Percentiles rank a stretch among this genome's conserved stretches.
These are phyloP conservation scores for Vanilla planifolia DNA, from an alignment of 106 monocot genomes.

Conservation along the genomic window DNA sequence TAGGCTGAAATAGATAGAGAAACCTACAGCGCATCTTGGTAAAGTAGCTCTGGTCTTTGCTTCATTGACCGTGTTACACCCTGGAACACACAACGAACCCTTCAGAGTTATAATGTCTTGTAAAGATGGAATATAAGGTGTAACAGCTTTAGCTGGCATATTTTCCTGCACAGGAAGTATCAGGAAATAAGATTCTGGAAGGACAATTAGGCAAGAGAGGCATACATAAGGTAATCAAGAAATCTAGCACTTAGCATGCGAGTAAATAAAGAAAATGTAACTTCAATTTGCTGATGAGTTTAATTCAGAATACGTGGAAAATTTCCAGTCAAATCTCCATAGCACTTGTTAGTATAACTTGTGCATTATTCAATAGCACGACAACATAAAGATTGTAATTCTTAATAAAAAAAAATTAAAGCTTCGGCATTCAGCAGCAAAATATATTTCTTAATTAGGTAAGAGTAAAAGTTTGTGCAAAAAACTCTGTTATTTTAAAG, in stretches of 20 bases:
- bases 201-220: neutral
- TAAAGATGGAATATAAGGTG: conserved; percentile 17
- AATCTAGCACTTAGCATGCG: neutral
- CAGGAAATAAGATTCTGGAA: no score
- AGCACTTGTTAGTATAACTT: no score
- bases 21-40: conserved; percentile 41
- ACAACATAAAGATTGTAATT: no score
- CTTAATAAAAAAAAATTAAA: no score
- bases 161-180: conserved; percentile 31
- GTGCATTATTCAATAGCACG: no score
- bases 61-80: conserved; percentile 14
- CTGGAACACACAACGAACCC: conserved; percentile 2
- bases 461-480: no score
- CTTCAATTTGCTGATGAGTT: neutral
- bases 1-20: neutral
- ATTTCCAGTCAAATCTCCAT: no score
- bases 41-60: conserved; percentile 14
- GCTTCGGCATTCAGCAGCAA: no score
- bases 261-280: neutral
- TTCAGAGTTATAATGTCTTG: conserved; percentile 31
- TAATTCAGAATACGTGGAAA: conserved; percentile 3
- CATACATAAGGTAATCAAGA: neutral
- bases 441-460: no score
- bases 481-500: no score
- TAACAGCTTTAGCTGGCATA: neutral